Conservation (phyloP, 306 rosid species). For the Carpinus fangiana region DNA sequence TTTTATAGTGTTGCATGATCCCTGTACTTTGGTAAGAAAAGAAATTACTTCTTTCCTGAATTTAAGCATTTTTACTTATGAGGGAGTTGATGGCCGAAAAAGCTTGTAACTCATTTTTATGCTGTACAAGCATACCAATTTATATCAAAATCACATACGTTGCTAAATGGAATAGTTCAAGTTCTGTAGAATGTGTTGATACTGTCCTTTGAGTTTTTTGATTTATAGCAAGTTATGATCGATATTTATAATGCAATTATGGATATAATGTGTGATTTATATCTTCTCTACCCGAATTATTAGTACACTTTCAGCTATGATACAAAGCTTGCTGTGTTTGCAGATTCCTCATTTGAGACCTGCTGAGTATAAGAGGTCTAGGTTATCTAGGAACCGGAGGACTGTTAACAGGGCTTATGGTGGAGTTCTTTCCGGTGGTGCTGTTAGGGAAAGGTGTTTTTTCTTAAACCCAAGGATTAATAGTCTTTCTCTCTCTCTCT, state of each 20-base stretch:
- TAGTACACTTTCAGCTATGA: no score
- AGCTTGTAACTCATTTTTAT: background rate
- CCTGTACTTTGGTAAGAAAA: no score
- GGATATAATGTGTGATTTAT: background rate
- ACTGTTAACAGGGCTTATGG: conserved; percentile 76
- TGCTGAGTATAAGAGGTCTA: conserved; percentile 67
- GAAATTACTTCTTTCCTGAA: no score
- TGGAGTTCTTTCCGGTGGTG: conserved; percentile 69
- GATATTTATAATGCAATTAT: background rate
- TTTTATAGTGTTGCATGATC: background rate
- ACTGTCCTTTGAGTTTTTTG: background rate
- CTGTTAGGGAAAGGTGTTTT: conserved; percentile 73
- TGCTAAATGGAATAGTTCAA: no score
- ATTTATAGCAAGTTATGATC: background rate
- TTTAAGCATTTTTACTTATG: background rate
- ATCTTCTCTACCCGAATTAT: background rate
- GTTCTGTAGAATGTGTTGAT: background rate
- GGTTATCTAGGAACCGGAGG: conserved; percentile 68
- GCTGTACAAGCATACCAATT: no score
- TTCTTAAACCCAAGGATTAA: background rate
- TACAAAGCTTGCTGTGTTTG: background rate
- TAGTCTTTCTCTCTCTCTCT: background rate
- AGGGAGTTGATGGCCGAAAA: background rate
- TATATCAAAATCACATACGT: no score
- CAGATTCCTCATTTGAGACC: conserved; percentile 88